Conservation (phyloP, 768 basidiomycete species). For the Myochromella boudieri region DNA sequence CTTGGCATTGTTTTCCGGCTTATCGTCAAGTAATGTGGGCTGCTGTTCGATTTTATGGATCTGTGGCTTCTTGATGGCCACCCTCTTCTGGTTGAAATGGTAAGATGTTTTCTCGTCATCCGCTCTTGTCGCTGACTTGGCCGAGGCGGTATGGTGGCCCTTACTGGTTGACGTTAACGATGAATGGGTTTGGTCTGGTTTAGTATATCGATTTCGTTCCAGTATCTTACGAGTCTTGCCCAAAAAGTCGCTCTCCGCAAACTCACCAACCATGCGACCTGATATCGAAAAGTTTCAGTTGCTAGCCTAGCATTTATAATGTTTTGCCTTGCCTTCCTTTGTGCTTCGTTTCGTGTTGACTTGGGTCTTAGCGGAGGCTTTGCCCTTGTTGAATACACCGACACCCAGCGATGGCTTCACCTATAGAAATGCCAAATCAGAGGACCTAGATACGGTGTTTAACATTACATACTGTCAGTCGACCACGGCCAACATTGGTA, state of each 20-base stretch:
- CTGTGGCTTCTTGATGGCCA: background rate
- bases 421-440: slow-evolving; percentile 23
- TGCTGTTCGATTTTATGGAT: background rate
- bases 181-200: background rate
- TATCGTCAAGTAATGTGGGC: too few species aligned
- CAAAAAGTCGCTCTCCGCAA: slow-evolving; percentile 11
- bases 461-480: slow-evolving; percentile 52
- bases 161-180: background rate
- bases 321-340: slow-evolving; percentile 25
- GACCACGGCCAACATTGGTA: slow-evolving; percentile 58
- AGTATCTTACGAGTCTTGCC: slow-evolving; percentile 2
- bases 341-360: slow-evolving; percentile 15
- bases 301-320: too few species aligned
- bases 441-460: background rate
- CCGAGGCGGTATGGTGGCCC: background rate
- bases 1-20: too few species aligned
- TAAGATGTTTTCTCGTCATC: background rate
- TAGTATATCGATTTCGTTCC: background rate
- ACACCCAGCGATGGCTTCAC: slow-evolving; percentile 40
- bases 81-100: too few species aligned
- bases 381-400: slow-evolving; percentile 69
- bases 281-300: background rate
- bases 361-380: slow-evolving; percentile 48
- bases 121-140: background rate
- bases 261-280: background rate